These are phyloP conservation scores for Gnomoniopsis sp. DNA, from an alignment of 2,329 filamentous ascomycete species.

Conservation along the genomic window DNA sequence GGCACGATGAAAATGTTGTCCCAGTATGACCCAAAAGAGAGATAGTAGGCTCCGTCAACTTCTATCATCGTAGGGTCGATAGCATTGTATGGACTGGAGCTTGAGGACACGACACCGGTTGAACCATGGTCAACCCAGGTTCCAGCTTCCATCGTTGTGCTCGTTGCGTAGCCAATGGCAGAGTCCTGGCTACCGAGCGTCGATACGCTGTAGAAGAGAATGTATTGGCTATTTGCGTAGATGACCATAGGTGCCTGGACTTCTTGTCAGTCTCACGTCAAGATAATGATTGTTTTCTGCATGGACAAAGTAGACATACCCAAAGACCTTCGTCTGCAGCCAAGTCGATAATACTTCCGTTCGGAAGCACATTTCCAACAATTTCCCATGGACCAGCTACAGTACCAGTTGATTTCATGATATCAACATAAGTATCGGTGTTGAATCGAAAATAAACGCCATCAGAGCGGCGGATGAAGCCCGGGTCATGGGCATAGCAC, in stretches of 20 bases:
- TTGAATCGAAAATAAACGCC: constrained; percentile 28
- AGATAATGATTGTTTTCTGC: no score
- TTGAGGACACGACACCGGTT: constrained; percentile 41
- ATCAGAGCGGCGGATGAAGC: constrained; percentile 13
- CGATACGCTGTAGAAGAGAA: constrained; percentile 64
- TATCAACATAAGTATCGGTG: constrained; percentile 38
- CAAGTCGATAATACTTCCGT: constrained; percentile 7
- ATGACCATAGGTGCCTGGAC: constrained; percentile 61
- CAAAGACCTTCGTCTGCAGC: constrained; percentile 8
- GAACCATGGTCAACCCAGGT: constrained; percentile 51
- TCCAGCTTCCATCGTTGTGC: constrained; percentile 27
- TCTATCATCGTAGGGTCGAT: constrained; percentile 54
- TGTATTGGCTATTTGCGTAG: constrained; percentile 54
- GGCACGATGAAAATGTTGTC: constrained; percentile 57
- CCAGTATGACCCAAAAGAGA: constrained; percentile 70
- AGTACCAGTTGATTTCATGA: constrained; percentile 19
- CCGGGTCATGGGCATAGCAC: constrained; percentile 17
- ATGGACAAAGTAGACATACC: constrained; percentile 1
- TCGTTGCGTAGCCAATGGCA: constrained; percentile 55
- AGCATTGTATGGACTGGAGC: constrained; percentile 42
- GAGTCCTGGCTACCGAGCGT: constrained; percentile 58
- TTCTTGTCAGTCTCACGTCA: neutral
- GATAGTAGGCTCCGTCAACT: constrained; percentile 39
- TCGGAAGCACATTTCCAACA: constrained; percentile 11
- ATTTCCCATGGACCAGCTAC: constrained; percentile 12